Conservation (phyloP, 2,329 filamentous ascomycete species). For the Hymenoscyphus occultus region DNA sequence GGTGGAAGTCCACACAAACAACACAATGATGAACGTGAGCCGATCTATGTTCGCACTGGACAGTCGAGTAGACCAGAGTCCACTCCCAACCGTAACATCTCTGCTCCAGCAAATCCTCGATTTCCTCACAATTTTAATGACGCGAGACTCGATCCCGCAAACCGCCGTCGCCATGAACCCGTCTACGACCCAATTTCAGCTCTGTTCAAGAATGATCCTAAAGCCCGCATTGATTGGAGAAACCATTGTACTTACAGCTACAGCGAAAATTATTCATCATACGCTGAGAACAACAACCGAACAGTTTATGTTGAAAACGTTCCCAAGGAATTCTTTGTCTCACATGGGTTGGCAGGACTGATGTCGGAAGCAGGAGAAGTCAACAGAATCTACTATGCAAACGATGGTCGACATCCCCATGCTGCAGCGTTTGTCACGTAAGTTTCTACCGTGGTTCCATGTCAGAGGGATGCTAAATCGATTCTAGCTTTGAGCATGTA, state of each 20-base stretch:
- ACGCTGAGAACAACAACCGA: conserved; percentile 2
- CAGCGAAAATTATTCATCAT: not conserved
- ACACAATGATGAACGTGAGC: conserved; percentile 6
- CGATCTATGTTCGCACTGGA: conserved; percentile 14
- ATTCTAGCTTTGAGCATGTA: not conserved
- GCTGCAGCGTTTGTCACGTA: conserved; percentile 26
- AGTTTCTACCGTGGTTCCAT: conserved; percentile 11
- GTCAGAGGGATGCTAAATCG: not conserved
- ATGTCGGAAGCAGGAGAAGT: conserved; percentile 27
- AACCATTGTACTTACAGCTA: conserved; percentile 5
- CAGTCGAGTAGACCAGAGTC: not conserved
- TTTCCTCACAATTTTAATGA: conserved; percentile 6
- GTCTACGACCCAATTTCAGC: not conserved
- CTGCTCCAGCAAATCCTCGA: not conserved
- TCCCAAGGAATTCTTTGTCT: conserved; percentile 16
- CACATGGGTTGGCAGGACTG: conserved; percentile 22
- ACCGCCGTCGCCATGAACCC: not conserved
- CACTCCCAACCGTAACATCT: conserved; percentile 2
- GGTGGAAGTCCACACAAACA: conserved; percentile 9
- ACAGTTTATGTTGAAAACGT: conserved; percentile 22
- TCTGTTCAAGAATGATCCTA: conserved; percentile 1
- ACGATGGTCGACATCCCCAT: not conserved
- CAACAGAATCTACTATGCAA: conserved; percentile 23
- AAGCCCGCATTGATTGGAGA: not conserved
- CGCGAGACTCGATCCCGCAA: conserved; percentile 2